Base-by-base conservation (phyloP, 352 stramenopile genomes). In the Globisporangium canariense region DNA sequence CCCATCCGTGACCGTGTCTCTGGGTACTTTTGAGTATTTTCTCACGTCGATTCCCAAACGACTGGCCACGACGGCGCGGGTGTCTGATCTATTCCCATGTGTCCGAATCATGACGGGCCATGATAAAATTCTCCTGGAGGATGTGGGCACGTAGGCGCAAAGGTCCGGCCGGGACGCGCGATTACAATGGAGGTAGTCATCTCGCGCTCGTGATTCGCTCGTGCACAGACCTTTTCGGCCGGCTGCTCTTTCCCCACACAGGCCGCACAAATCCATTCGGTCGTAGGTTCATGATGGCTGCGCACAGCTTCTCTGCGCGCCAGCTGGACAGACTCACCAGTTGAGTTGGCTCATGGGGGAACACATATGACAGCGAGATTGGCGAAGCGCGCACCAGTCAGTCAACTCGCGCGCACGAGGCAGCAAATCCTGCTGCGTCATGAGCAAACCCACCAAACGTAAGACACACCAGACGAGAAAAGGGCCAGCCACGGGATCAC, bases 61-160 rank as follows among this genome's bases (percentile, higher is more conserved):
- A 62, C 41, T 62, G 57, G 57, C 28, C 57, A 50, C 18, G 8
- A 45, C 32, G 41, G 57, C 41, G 8, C 13, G 41, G 2, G 38
- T 22, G 50, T 41, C 51, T 45, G 51, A 28, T 58, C 43, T 18
- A 45, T 32, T 7, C 43, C 4, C 16, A 30, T n/a, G 30, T 43
- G 30, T 28, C 30, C 51, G 18, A 5, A 32, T 16, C 25, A 22
- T 55, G 50, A 34, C 50, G 7, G 25, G 30, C 43, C 41, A 51
- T 13, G 57, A 50, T 50, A 62, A 54, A 62, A 28, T 62, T 62
- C 57, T 62, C 13, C 54, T 60, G 54, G 36, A 6, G 36, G 25
- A 28, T 41, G 36, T 22, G 18, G 50, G 20, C 43, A 50, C 43
- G 25, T 28, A 28, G 18, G 16, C 16, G 18, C 16, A 49, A 16